Base-by-base conservation (phyloP, 139 green algal genomes). In the Chara braunii region DNA sequence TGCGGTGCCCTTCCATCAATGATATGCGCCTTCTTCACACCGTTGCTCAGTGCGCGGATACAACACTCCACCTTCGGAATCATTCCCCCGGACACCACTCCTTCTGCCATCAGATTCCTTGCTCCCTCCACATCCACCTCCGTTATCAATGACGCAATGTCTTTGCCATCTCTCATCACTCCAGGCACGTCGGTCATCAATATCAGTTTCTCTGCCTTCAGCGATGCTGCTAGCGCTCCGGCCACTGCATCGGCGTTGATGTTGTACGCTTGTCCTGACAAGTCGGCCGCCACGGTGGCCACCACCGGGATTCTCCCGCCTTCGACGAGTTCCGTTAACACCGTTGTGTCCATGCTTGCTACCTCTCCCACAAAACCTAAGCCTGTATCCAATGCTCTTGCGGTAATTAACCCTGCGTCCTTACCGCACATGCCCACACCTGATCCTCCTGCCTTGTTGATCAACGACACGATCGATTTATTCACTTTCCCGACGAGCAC, bases 31-130 rank as follows among this genome's bases (percentile, higher is more conserved):
- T 91, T 91, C 23, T 54, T 74, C 3, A 98, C 90, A 8, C 93
- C 93, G 72, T 98, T 88, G 2, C 82, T 80, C 7, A 99, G 61
- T 64, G 84, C 94, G 11, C 90, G 81, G n/a, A 96, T 81, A 80
- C 93, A 98, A 84, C 94, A 98, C 57, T 97, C 82, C 36, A 98
- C 84, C 85, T 97, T 97, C 43, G 91, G 91, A 63, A 96, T 97
- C 90, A 96, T 96, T 51, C 90, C 92, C 6, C 92, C 93, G 14
- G 87, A 87, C 40, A 99, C 95, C 45, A 97, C 75, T 48, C 87
- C 93, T 32, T 96, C 79, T 8, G 43, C 74, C n/a, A 93, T 85
- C 28, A 97, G 79, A 66, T 90, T 79, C 31, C 75, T 26, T 75
- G 70, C 60, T 77, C 53, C 62, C 54, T 65, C 59, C 37, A 75